Evolutionary conservation across 768 basidiomycete species (phyloP).

Genomic region (Pulveroboletus sp.): DNA sequence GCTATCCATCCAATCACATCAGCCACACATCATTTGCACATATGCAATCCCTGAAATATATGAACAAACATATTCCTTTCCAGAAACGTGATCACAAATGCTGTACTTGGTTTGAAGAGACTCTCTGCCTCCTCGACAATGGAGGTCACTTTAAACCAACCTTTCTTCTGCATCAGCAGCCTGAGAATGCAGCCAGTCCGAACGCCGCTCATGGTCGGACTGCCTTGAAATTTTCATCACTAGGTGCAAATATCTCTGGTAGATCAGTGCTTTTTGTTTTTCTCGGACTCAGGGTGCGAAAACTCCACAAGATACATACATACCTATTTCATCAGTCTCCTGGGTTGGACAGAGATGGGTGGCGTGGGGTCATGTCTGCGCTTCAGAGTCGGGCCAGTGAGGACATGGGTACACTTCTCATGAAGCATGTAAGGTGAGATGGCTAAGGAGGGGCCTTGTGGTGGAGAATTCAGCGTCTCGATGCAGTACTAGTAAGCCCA

Average conservation of each 20-base stretch:
- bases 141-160: constrained; percentile 26
- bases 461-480: background rate
- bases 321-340: constrained; percentile 26
- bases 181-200: constrained; percentile 19
- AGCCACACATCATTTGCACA: too few relatives aligned
- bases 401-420: constrained; percentile 36
- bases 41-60: too few relatives aligned
- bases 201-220: constrained; percentile 30
- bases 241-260: constrained; percentile 28
- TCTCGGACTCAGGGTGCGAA: constrained; percentile 31
- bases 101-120: constrained; percentile 32
- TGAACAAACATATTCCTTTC: constrained; percentile 29
- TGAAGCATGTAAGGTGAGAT: constrained; percentile 32
- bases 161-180: constrained; percentile 19
- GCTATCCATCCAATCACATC: constrained; percentile 16
- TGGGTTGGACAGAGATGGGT: constrained; percentile 29
- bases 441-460: constrained; percentile 16
- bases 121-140: constrained; percentile 33
- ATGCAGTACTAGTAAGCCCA: background rate
- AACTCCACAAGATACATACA: constrained; percentile 30
- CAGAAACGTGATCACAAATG: constrained; percentile 28
- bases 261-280: constrained; percentile 34
- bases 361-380: constrained; percentile 34
- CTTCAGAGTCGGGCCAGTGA: constrained; percentile 35
- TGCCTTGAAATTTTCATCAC: constrained; percentile 20